Conservation (phyloP, 75 land plant genomes). For the Isoetes taiwanensis region DNA sequence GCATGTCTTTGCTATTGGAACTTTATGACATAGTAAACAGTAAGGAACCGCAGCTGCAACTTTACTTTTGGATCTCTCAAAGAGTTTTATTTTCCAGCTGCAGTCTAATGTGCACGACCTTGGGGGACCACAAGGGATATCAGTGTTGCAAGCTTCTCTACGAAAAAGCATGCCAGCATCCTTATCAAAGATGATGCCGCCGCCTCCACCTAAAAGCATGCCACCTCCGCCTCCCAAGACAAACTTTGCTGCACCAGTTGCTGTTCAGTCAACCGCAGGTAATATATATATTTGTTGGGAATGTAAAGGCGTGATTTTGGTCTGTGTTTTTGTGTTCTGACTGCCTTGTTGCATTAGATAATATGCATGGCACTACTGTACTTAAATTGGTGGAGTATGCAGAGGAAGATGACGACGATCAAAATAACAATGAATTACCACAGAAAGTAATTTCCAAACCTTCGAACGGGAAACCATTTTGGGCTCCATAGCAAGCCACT, state of each 20-base stretch:
- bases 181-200: constrained; percentile 29
- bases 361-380: constrained; percentile 7
- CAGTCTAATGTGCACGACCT: no score
- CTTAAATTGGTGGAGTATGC: constrained; percentile 70
- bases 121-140: no score
- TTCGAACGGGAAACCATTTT: constrained; percentile 39
- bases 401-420: constrained; percentile 69
- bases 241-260: no score
- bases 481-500: no score
- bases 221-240: constrained; percentile 29
- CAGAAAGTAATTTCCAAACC: background rate
- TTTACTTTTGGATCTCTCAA: background rate
- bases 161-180: constrained; percentile 22
- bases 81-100: constrained; percentile 9
- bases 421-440: constrained; percentile 7
- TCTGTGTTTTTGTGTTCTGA: background rate
- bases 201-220: constrained; percentile 17
- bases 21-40: background rate
- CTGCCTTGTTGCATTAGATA: background rate
- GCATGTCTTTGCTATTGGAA: constrained; percentile 4
- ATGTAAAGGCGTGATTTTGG: background rate
- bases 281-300: background rate
- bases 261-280: no score
- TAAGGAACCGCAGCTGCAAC: background rate
- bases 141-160: background rate